A percentile compares a stretch with the other conserved stretches of the same genome.
phyloP scores from a whole-genome alignment of 345 rosid species.

The Melastoma malabathricum region DNA sequence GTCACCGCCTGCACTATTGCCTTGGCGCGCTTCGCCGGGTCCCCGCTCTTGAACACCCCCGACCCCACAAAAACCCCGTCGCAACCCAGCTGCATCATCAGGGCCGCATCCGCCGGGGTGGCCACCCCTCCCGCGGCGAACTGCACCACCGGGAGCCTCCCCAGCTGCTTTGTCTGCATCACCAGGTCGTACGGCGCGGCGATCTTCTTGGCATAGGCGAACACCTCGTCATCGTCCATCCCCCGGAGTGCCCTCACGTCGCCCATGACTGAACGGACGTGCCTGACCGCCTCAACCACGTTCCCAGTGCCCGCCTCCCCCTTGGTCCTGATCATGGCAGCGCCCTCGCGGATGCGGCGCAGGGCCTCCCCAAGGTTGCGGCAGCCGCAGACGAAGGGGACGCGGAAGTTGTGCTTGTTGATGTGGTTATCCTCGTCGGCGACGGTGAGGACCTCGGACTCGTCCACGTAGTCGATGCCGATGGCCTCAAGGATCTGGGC shows the following conservation, averaged over 20 bases:
- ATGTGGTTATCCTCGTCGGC: slow-evolving; percentile 28
- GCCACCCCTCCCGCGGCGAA: slow-evolving; percentile 30
- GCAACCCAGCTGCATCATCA: slow-evolving; percentile 29
- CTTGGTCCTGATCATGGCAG: slow-evolving; percentile 30
- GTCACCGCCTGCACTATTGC: slow-evolving; percentile 30
- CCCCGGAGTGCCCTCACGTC: slow-evolving; percentile 17
- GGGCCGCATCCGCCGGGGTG: slow-evolving; percentile 28
- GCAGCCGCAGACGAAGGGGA: slow-evolving; percentile 34
- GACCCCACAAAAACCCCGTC: slow-evolving; percentile 28
- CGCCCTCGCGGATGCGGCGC: slow-evolving; percentile 28
- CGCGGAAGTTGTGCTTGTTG: slow-evolving; percentile 28
- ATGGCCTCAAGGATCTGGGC: slow-evolving; percentile 30
- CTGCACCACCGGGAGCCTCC: slow-evolving; percentile 32
- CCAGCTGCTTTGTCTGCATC: slow-evolving; percentile 36
- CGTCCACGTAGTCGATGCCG: slow-evolving; percentile 27
- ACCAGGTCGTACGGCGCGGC: slow-evolving; percentile 26
- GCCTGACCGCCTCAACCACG: slow-evolving; percentile 26
- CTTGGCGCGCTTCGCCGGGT: slow-evolving; percentile 21
- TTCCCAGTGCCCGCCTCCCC: slow-evolving; percentile 33
- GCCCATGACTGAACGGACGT: slow-evolving; percentile 30
- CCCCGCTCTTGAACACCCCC: slow-evolving; percentile 28
- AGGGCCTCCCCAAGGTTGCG: slow-evolving; percentile 27
- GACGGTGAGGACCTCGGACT: slow-evolving; percentile 23
- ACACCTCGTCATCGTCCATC: slow-evolving; percentile 35
- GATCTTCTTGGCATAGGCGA: slow-evolving; percentile 21